Evolutionary conservation across 768 basidiomycete species (phyloP).

Genomic region (Pleurotus tuber-regium): DNA sequence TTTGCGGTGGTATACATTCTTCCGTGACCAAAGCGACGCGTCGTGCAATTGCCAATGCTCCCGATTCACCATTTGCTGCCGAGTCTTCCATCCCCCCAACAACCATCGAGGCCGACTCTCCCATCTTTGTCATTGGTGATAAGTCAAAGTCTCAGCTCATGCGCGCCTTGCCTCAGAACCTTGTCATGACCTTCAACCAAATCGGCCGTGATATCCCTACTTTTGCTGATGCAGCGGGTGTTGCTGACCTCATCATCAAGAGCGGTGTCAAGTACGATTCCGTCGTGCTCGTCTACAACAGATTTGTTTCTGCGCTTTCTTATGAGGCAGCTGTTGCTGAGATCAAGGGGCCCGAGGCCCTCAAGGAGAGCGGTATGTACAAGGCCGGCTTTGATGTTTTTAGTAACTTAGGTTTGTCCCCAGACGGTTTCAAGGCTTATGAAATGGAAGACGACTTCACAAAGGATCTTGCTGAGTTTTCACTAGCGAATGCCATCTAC

Average conservation of each 20-base stretch:
- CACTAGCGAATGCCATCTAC: conserved; percentile 94
- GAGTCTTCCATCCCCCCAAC: conserved; percentile 37
- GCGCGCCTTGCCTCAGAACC: conserved; percentile 60
- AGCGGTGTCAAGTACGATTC: conserved; percentile 86
- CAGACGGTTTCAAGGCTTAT: conserved; percentile 90
- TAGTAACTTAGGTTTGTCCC: background rate
- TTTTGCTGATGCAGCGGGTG: conserved; percentile 91
- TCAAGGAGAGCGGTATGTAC: conserved; percentile 76
- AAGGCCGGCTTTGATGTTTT: background rate
- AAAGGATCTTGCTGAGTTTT: conserved; percentile 92
- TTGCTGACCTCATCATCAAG: conserved; percentile 90
- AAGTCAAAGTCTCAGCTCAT: conserved; percentile 93
- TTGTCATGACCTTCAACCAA: conserved; percentile 92
- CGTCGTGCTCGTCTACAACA: conserved; percentile 78
- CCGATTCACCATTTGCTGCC: conserved; percentile 47
- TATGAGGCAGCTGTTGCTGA: conserved; percentile 79
- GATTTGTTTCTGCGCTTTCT: conserved; percentile 85
- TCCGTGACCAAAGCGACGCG: conserved; percentile 91
- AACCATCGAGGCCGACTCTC: conserved; percentile 55
- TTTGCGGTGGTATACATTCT: conserved; percentile 99
- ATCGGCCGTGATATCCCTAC: conserved; percentile 97
- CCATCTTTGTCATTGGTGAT: conserved; percentile 90
- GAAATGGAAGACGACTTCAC: conserved; percentile 98
- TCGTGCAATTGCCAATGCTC: conserved; percentile 55
- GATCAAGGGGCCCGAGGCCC: conserved; percentile 77